Evolutionary conservation across 1,139 yeast species (phyloP).

Genomic region (Suhomyces yuchorum): DNA sequence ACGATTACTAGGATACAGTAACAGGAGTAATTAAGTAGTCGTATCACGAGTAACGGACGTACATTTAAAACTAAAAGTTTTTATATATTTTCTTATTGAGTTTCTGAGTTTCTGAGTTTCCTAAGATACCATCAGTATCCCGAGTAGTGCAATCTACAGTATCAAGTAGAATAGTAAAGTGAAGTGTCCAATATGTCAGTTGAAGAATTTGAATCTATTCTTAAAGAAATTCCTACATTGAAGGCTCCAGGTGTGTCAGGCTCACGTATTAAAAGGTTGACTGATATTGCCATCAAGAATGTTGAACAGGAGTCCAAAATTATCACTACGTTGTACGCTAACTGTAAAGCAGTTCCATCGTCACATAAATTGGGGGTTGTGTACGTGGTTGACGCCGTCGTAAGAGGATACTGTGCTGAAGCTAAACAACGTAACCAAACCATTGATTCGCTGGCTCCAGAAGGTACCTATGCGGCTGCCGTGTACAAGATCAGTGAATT

Average conservation of each 20-base stretch:
- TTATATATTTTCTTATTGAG: conserved; percentile 12
- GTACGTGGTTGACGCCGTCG: conserved; percentile 90
- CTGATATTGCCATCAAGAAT: conserved; percentile 74
- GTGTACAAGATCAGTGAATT: conserved; percentile 60
- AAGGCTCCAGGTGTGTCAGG: conserved; percentile 97
- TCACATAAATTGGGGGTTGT: conserved; percentile 88
- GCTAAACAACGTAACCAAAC: conserved; percentile 57
- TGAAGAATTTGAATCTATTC: conserved; percentile 68
- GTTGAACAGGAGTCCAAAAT: conserved; percentile 61
- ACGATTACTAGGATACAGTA: not conserved
- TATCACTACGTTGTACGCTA: conserved; percentile 60
- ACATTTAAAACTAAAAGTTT: conserved; percentile 5
- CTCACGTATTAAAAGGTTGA: conserved; percentile 84
- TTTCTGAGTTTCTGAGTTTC: conserved; percentile 2
- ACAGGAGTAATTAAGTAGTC: conserved; percentile 7
- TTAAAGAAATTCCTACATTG: conserved; percentile 72
- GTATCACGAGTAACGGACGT: conserved; percentile 7
- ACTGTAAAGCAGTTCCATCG: conserved; percentile 73
- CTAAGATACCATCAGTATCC: conserved; percentile 6
- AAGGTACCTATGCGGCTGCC: conserved; percentile 78
- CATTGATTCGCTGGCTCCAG: conserved; percentile 51
- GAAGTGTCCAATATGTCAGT: conserved; percentile 29
- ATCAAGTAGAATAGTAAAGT: conserved; percentile 6
- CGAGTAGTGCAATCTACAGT: conserved; percentile 9
- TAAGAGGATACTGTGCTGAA: conserved; percentile 80